Conservation (phyloP, 768 basidiomycete genomes). For the Boletus insuetus region DNA sequence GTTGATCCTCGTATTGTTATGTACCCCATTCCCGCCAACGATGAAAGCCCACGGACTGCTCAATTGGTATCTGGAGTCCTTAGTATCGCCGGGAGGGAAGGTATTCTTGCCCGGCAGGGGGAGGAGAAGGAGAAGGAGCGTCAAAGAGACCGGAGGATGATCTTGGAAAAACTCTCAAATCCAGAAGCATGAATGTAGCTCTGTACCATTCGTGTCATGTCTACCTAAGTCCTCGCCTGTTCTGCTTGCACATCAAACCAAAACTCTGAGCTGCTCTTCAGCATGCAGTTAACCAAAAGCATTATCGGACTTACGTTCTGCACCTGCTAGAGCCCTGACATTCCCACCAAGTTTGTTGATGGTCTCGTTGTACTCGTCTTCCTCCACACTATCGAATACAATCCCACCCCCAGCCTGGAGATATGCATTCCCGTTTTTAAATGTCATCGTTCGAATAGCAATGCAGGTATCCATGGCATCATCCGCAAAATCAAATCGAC, state of each 20-base stretch:
- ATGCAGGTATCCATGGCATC: slow-evolving; percentile 99
- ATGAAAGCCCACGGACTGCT: slow-evolving; percentile 87
- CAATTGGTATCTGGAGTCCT: slow-evolving; percentile 89
- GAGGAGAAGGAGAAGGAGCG: slow-evolving; percentile 24
- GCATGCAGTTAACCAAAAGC: slow-evolving; percentile 4
- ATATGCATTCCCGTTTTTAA: slow-evolving; percentile 90
- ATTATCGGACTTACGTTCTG: slow-evolving; percentile 68
- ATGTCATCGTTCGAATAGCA: slow-evolving; percentile 96
- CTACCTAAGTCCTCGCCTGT: slow-evolving; percentile 30
- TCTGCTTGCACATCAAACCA: slow-evolving; percentile 66
- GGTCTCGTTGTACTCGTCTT: slow-evolving; percentile 96
- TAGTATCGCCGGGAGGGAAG: slow-evolving; percentile 83
- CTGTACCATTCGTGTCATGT: slow-evolving; percentile 5
- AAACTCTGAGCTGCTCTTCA: slow-evolving; percentile 47
- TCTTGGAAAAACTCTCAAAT: slow-evolving; percentile 24
- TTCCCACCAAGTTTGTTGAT: slow-evolving; percentile 93
- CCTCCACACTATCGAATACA: slow-evolving; percentile 94
- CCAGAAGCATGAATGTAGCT: slow-evolving; percentile 12
- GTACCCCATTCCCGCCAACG: slow-evolving; percentile 98
- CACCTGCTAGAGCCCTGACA: slow-evolving; percentile 76
- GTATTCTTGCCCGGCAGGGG: slow-evolving; percentile 46
- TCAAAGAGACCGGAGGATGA: slow-evolving; percentile 26
- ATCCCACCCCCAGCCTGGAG: slow-evolving; percentile 97
- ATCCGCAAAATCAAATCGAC: slow-evolving; percentile 93
- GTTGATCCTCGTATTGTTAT: slow-evolving; percentile 95